Percentiles rank a stretch among this genome's conserved stretches.
phyloP scores from a whole-genome alignment of 140 eudicot species.

The Senecio squalidus region DNA sequence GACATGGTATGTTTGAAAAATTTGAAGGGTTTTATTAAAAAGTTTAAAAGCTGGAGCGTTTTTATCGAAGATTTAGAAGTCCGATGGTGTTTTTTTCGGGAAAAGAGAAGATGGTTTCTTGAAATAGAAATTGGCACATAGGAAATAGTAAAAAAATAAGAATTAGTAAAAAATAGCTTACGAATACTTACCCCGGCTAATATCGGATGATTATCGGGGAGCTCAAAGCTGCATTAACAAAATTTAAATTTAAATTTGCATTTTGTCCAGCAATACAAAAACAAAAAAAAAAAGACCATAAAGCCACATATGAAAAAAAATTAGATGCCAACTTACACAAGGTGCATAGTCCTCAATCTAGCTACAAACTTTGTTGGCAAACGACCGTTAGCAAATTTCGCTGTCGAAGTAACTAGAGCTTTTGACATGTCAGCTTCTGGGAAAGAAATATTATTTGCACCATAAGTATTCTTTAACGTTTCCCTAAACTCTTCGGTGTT shows the following conservation, averaged over 20 bases:
- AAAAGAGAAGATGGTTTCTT: no score
- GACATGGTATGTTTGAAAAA: no score
- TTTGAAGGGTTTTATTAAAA: no score
- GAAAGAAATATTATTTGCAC: neutral
- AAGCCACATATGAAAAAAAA: neutral
- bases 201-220: slow-evolving; percentile 58
- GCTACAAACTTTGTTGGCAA: slow-evolving; percentile 15
- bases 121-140: no score
- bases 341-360: slow-evolving; percentile 46
- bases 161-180: no score
- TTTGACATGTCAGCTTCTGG: slow-evolving; percentile 35
- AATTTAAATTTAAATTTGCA: neutral
- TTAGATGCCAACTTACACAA: slow-evolving; percentile 46
- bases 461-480: slow-evolving; percentile 21
- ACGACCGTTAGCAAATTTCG: slow-evolving; percentile 17
- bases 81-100: no score
- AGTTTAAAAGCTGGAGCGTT: no score
- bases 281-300: neutral
- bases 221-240: slow-evolving; percentile 49
- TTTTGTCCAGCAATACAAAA: neutral
- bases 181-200: slow-evolving; percentile 38
- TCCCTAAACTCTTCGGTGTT: slow-evolving; percentile 28
- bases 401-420: slow-evolving; percentile 28
- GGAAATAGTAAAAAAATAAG: neutral
- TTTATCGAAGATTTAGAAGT: no score